These are phyloP conservation scores for Thraustochytrium sp. DNA, from an alignment of 352 stramenopile species.

Conservation along the genomic window DNA sequence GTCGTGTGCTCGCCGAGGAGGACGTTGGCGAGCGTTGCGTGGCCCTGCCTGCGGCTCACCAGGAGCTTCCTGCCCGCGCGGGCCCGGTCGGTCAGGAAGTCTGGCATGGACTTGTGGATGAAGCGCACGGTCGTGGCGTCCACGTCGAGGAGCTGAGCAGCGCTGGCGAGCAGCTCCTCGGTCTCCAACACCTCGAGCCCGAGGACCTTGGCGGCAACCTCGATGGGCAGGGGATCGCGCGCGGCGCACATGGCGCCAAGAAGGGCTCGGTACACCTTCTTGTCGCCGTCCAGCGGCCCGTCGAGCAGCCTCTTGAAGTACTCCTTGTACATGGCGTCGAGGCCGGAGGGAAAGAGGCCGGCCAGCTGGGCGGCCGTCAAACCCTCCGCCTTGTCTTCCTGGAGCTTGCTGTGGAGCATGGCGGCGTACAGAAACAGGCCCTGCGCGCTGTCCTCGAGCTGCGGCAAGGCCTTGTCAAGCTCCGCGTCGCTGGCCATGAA, in stretches of 20 bases:
- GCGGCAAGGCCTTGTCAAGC: neutral
- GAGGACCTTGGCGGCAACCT: neutral
- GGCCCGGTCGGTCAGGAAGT: conserved; percentile 65
- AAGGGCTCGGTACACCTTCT: neutral
- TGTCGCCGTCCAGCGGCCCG: neutral
- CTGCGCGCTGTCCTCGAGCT: neutral
- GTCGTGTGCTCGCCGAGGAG: neutral
- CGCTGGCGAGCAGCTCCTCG: neutral
- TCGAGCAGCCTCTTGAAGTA: neutral
- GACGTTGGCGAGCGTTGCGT: neutral
- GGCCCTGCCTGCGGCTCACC: conserved; percentile 68
- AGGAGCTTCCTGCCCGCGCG: conserved; percentile 89
- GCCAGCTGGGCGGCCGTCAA: neutral
- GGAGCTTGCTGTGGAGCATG: neutral
- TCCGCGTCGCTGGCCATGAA: neutral
- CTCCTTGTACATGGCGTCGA: neutral
- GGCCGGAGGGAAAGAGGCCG: neutral
- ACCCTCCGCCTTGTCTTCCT: neutral
- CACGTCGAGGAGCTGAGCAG: neutral
- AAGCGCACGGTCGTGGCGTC: neutral
- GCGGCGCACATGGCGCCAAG: neutral
- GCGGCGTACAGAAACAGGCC: neutral
- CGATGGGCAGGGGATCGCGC: neutral
- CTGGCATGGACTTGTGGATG: conserved; percentile 7
- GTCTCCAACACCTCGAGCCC: neutral